These are phyloP conservation scores for Pythium aristosporum DNA, from an alignment of 352 stramenopile species.

Conservation along the genomic window DNA sequence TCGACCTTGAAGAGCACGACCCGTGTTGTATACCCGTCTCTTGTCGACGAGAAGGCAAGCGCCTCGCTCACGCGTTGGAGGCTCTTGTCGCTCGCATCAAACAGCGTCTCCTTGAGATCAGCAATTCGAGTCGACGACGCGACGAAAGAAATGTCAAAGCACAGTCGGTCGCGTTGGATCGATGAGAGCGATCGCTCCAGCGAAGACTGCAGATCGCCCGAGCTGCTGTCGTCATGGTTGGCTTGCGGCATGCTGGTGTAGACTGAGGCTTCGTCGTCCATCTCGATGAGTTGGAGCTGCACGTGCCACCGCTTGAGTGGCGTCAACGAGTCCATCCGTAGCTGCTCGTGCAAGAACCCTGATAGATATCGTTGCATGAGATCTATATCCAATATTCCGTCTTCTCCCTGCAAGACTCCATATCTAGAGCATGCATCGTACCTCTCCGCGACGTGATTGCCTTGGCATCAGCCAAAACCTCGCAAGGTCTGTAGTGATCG, in stretches of 20 bases:
- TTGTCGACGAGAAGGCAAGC: slow-evolving; percentile 53
- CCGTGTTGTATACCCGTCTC: slow-evolving; percentile 30
- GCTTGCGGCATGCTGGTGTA: not conserved
- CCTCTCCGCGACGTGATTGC: slow-evolving; percentile 29
- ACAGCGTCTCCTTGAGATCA: slow-evolving; percentile 32
- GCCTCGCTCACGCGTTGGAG: slow-evolving; percentile 24
- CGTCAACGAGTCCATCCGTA: slow-evolving; percentile 24
- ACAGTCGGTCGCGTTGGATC: slow-evolving; percentile 26
- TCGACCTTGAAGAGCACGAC: slow-evolving; percentile 28
- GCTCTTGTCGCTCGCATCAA: slow-evolving; percentile 26
- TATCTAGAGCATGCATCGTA: slow-evolving; percentile 25
- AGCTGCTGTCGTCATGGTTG: not conserved
- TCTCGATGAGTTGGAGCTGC: slow-evolving; percentile 40
- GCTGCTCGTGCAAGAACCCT: slow-evolving; percentile 53
- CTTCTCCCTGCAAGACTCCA: not conserved
- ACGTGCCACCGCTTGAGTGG: slow-evolving; percentile 41
- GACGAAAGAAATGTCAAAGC: slow-evolving; percentile 50
- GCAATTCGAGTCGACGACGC: slow-evolving; percentile 23
- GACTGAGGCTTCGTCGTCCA: not conserved
- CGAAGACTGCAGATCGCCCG: not conserved
- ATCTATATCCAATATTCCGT: no score
- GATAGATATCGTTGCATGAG: not conserved
- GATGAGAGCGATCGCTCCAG: slow-evolving; percentile 1
- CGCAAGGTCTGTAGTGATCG: not conserved
- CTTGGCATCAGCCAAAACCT: slow-evolving; percentile 23